Evolutionary conservation across 805 yeast species (phyloP).

Genomic region (Candida suzukii): DNA sequence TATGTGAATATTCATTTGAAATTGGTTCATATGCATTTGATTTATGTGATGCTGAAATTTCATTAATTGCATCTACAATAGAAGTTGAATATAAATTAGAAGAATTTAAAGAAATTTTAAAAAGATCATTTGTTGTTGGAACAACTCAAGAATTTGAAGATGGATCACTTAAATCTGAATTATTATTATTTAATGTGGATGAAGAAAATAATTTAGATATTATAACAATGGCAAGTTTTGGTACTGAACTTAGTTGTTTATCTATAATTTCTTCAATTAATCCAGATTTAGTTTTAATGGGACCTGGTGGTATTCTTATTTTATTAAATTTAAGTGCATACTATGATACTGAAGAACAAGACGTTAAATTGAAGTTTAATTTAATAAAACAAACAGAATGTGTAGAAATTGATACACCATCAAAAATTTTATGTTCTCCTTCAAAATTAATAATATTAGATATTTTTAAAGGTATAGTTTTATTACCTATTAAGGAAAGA

Average conservation of each 20-base stretch:
- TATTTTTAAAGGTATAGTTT: slow-evolving; percentile 14
- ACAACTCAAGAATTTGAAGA: background rate
- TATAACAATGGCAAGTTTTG: slow-evolving; percentile 8
- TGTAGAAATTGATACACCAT: slow-evolving; percentile 2
- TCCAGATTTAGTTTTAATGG: background rate
- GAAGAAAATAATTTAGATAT: slow-evolving; percentile 3
- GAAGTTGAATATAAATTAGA: background rate
- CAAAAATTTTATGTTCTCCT: no score
- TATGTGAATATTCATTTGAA: slow-evolving; percentile 11
- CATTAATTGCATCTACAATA: slow-evolving; percentile 6
- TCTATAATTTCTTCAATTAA: no score
- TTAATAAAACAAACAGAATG: background rate
- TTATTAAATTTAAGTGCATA: background rate
- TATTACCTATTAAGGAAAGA: slow-evolving; percentile 3
- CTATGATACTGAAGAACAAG: slow-evolving; percentile 1
- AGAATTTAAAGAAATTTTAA: background rate
- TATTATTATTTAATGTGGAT: slow-evolving; percentile 8
- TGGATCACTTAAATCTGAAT: slow-evolving; percentile 4
- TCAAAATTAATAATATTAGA: no score
- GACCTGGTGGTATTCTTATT: background rate
- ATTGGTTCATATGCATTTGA: slow-evolving; percentile 6
- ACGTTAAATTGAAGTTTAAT: slow-evolving; percentile 3
- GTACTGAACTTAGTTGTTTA: background rate
- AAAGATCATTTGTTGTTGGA: background rate
- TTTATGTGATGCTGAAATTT: slow-evolving; percentile 1